Conservation (phyloP, 768 basidiomycete genomes). For the Russula brevipes region DNA sequence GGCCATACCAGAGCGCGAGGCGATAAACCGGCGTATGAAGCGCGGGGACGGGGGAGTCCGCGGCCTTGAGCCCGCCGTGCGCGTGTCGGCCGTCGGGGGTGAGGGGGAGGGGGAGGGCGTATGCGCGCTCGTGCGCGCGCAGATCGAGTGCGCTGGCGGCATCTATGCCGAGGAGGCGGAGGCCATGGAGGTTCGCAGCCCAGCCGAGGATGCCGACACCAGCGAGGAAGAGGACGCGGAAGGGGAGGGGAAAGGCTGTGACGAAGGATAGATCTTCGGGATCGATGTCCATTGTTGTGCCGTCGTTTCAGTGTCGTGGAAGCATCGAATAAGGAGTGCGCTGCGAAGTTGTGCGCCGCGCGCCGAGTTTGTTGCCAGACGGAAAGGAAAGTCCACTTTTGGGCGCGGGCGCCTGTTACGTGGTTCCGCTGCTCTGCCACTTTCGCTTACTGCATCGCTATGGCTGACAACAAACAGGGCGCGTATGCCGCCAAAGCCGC, state of each 20-base stretch:
- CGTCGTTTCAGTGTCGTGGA: not conserved
- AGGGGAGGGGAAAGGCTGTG: conserved; percentile 79
- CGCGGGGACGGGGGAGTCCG: conserved; percentile 31
- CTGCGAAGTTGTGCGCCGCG: too few relatives aligned
- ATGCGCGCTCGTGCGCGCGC: conserved; percentile 11
- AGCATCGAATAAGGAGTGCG: not conserved
- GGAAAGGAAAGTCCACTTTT: too few relatives aligned
- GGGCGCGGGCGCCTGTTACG: too few relatives aligned
- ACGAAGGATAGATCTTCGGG: conserved; percentile 45
- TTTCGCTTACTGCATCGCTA: not conserved
- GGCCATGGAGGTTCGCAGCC: conserved; percentile 89
- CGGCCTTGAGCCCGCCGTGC: conserved; percentile 33
- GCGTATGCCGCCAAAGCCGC: conserved; percentile 24
- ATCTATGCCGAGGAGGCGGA: conserved; percentile 71
- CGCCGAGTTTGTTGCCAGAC: too few relatives aligned
- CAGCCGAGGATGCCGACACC: conserved; percentile 82
- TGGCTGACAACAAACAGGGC: conserved; percentile 26
- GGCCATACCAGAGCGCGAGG: conserved; percentile 54
- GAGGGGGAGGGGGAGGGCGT: conserved; percentile 28
- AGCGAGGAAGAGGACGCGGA: conserved; percentile 77
- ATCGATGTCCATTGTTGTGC: conserved; percentile 26
- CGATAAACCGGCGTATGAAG: conserved; percentile 63
- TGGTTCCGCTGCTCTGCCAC: not conserved
- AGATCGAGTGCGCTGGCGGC: conserved; percentile 66
- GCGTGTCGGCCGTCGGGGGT: conserved; percentile 24